Evolutionary conservation across 225 moss, liverwort and hornwort genomes (phyloP).

Genomic region (Takakia lepidozioides): DNA sequence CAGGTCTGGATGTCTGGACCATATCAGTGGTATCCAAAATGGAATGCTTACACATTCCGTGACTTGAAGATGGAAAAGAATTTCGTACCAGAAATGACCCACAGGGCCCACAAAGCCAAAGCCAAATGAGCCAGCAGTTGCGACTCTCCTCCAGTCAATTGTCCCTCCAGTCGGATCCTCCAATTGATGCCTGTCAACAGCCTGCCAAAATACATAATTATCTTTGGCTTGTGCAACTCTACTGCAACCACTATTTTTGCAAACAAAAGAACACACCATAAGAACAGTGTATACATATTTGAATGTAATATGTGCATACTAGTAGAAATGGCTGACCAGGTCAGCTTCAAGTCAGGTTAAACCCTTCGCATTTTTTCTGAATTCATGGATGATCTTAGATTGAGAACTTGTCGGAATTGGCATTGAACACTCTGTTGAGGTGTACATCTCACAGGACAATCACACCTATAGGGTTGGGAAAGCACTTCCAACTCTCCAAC

Average conservation of each 20-base stretch:
- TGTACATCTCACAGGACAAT: no score
- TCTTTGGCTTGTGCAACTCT: slow-evolving; percentile 2
- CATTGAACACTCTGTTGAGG: not conserved
- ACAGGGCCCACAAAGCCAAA: slow-evolving; percentile 79
- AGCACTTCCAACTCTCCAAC: no score
- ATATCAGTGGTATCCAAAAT: no score
- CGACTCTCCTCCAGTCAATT: slow-evolving; percentile 47
- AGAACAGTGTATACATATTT: no score
- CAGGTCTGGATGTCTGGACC: no score
- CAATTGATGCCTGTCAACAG: slow-evolving; percentile 4
- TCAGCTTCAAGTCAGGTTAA: not conserved
- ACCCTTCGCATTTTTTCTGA: no score
- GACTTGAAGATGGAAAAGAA: no score
- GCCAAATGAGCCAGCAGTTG: slow-evolving; percentile 70
- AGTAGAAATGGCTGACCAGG: not conserved
- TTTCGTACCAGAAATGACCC: slow-evolving; percentile 70
- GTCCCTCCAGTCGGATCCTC: not conserved
- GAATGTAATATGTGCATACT: not conserved
- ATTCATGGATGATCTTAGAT: no score
- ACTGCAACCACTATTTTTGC: not conserved
- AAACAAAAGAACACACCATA: no score
- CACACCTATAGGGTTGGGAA: no score
- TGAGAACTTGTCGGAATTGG: not conserved
- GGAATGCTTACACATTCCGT: no score
- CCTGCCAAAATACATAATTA: slow-evolving; percentile 9